Base-by-base conservation (phyloP, 2,329 filamentous ascomycete species). In the Fusarium anguioides region DNA sequence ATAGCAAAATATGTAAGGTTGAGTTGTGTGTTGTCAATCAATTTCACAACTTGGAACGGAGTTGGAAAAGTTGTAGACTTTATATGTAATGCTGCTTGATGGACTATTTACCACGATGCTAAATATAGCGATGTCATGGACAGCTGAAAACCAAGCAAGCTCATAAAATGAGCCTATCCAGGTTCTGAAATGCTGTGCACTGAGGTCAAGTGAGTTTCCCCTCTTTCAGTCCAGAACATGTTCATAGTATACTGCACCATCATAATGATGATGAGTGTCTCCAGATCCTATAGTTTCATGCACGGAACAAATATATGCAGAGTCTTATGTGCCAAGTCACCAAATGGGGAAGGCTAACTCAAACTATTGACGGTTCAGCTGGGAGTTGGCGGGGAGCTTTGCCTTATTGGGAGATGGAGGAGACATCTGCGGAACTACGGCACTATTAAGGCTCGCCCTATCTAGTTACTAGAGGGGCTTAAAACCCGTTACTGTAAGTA, bases 291-390 rank as follows among this genome's bases (percentile, higher is more conserved):
- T 29, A 50, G 35, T 41, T 5, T 41, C 47, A 50, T 41, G 24
- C 46, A 49, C 15, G 47, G 47, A 50, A 29, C 47, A 12, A 41
- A 41, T 29, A 29, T 23, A 41, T 41, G 47, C 24, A 40, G 9
- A 15, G 9, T 7, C 3, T 3, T 23, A 7, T 41, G 35, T 41
- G 35, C 47, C 18, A 50, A 41, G 20, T 17, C 3, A 18, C 12
- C 4, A 29, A 41, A 23, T 21, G 35, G 47, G 35, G 41, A 50
- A 41, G 24, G 47, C 23, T 4, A 23, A 15, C 18, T 29, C 12
- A 17, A 5, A 9, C 47, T 49, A 41, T 49, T 29, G 47, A 41
- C n/a, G 24, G 23, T 49, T 49, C 47, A 41, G 47, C 47, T 49
- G 24, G 5, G 23, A 41, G 23, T 29, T 49, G 21, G 18, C 21